Evolutionary conservation across 768 basidiomycete genomes (phyloP), one percentile per base, ranked within the genome.

Genomic region (Kwoniella bestiolae): DNA sequence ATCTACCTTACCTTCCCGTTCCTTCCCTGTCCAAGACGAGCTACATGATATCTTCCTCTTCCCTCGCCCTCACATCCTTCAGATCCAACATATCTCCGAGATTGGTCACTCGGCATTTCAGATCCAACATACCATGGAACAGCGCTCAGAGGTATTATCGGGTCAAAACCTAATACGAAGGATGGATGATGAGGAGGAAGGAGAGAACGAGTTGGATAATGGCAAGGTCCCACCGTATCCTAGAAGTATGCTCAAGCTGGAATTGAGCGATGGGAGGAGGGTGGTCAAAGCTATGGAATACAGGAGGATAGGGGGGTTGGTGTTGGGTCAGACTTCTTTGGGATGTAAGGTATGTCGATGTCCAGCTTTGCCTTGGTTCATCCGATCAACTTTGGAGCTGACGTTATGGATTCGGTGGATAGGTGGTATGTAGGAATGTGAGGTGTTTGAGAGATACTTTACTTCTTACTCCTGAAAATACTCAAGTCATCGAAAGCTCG

Each of bases 171-270:
- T 72, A 44, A 78, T 80, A 31, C 35, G 78, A 31, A 34, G 76
- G 26, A 74, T 80, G 68, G 75, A 70, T 34, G 74, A 76, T 47
- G 73, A 72, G 3, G 64, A 53, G 21, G 66, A 71, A 1, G 66
- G 67, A 61, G 82, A 84, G 34, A 74, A 72, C 18, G 82, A 86
- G 2, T 86, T 86, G 58, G 88, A 87, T 9, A 89, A 88, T 77
- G 90, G 89, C 0, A 89, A 89, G 0, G 85, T 92, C 56, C 92
- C 92, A 2, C 88, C 85, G 61, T 97, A 92, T 79, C 88, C 92
- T 3, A 82, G 92, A 57, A 86, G 87, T 31, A 92, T 91, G 88
- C 83, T 96, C 61, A 85, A 82, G 47, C 84, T 96, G 29, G 84
- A 88, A 69, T 79, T 96, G 56, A 88, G 86, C 57, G 94, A 97